Base-by-base conservation (phyloP, 2,329 filamentous ascomycete genomes). In the Colletotrichum somersetense region DNA sequence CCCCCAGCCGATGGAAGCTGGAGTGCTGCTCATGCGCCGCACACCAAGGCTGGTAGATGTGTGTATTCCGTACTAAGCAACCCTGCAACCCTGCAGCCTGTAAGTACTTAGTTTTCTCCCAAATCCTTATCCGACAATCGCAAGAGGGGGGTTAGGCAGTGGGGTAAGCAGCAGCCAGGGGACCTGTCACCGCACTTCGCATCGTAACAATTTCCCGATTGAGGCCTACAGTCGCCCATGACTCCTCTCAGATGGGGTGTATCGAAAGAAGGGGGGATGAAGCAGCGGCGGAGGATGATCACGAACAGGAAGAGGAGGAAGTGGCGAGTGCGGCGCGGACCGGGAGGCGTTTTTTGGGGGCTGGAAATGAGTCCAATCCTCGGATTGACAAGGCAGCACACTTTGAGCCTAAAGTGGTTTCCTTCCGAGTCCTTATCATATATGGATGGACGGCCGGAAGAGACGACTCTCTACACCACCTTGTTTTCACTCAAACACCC, bases 371-470 rank as follows among this genome's bases (percentile, higher is more conserved):
- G 16, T 23, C 35, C 35, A 14, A 10, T 30, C 18, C 11, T n/a
- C 23, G 16, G 46, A 42, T n/a, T 20, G 61, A 64, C 55, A 50
- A 64, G 38, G 55, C 62, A 64, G 42, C 5, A 53, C 48, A 44
- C 50, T 30, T 30, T 30, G 30, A 30, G 30, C 30, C 30, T 5
- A 64, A 62, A 64, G 44, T 5, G 59, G 16, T n/a, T 14, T 30
- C 61, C 18, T 33, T 52, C 30, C 35, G 35, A 35, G 48, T 44
- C 26, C 50, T 35, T 26, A 35, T 42, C 48, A 48, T 64, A 46
- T 30, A 55, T n/a, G 23, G 6, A 42, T 20, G 42, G 33, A 42
- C 12, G 42, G 33, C 53, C 33, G n/a, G 20, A 53, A 10, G 46
- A 38, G n/a, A 63, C n/a, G 42, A 18, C 40, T 18, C 10, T 40